Evolutionary conservation across 305 asterid genomes (phyloP).

Genomic region (Rubia occidens): DNA sequence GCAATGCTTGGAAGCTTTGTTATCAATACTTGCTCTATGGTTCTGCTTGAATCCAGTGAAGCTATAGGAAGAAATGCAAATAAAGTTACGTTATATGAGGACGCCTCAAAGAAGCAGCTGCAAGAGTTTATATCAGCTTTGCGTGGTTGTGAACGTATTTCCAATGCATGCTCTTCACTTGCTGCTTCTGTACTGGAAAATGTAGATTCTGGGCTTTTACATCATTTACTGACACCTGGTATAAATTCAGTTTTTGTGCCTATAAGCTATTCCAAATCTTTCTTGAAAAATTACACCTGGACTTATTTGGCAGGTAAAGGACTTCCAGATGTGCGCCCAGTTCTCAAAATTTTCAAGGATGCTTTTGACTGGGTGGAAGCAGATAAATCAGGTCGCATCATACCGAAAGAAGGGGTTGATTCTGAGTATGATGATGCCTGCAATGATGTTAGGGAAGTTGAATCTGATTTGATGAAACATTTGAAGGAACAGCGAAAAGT

Average conservation of each 20-base stretch:
- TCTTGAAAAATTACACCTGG: slow-evolving; percentile 26
- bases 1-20: slow-evolving; percentile 16
- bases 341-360: slow-evolving; percentile 72
- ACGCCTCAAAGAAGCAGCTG: slow-evolving; percentile 81
- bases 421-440: slow-evolving; percentile 76
- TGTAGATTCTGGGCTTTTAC: slow-evolving; percentile 52
- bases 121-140: slow-evolving; percentile 84
- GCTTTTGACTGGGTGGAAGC: slow-evolving; percentile 98
- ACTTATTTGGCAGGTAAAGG: slow-evolving; percentile 47
- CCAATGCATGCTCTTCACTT: slow-evolving; percentile 62
- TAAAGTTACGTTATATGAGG: slow-evolving; percentile 84
- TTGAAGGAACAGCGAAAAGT: slow-evolving; percentile 69
- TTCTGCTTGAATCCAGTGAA: slow-evolving; percentile 50
- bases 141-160: slow-evolving; percentile 79
- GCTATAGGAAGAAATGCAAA: slow-evolving; percentile 87
- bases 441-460: slow-evolving; percentile 52
- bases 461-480: slow-evolving; percentile 57
- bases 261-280: slow-evolving; percentile 12
- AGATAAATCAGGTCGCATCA: slow-evolving; percentile 74
- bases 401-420: slow-evolving; percentile 93
- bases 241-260: slow-evolving; percentile 21
- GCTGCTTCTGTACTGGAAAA: slow-evolving; percentile 40
- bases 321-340: slow-evolving; percentile 48
- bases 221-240: slow-evolving; percentile 70
- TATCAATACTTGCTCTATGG: slow-evolving; percentile 15